Percentiles rank a stretch among this genome's conserved stretches.
Evolutionary conservation across 352 stramenopile genomes (phyloP).

Genomic region (Globisporangium cederbergense): DNA sequence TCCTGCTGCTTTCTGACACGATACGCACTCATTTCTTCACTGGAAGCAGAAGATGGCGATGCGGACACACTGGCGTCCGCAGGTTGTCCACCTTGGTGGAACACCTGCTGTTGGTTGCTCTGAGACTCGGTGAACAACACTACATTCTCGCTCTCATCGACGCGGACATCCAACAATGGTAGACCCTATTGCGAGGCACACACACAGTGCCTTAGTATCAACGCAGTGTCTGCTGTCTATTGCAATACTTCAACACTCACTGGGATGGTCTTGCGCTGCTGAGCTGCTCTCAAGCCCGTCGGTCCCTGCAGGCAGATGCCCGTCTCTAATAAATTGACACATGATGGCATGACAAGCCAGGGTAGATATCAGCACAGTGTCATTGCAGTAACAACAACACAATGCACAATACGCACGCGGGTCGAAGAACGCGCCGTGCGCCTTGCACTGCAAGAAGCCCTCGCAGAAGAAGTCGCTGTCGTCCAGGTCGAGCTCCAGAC

Average conservation of each 20-base stretch:
- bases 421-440: conserved; percentile 79
- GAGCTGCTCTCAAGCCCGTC: conserved; percentile 25
- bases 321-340: conserved; percentile 24
- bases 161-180: conserved; percentile 30
- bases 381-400: neutral
- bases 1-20: conserved; percentile 39
- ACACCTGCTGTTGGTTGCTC: conserved; percentile 9
- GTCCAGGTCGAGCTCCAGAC: conserved; percentile 73
- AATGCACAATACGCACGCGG: conserved; percentile 26
- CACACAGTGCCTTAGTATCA: neutral
- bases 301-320: conserved; percentile 64
- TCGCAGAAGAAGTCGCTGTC: conserved; percentile 81
- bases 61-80: neutral
- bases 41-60: neutral
- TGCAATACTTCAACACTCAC: conserved; percentile 20
- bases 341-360: neutral
- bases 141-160: conserved; percentile 39
- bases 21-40: conserved; percentile 30
- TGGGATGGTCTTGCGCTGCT: conserved; percentile 26
- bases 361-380: too few species aligned
- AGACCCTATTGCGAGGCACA: conserved; percentile 25
- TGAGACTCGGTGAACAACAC: conserved; percentile 22
- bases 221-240: neutral
- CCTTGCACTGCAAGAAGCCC: conserved; percentile 81
- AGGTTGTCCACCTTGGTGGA: neutral